Conservation (phyloP, 306 rosid genomes). For the Adenanthera pavonina region DNA sequence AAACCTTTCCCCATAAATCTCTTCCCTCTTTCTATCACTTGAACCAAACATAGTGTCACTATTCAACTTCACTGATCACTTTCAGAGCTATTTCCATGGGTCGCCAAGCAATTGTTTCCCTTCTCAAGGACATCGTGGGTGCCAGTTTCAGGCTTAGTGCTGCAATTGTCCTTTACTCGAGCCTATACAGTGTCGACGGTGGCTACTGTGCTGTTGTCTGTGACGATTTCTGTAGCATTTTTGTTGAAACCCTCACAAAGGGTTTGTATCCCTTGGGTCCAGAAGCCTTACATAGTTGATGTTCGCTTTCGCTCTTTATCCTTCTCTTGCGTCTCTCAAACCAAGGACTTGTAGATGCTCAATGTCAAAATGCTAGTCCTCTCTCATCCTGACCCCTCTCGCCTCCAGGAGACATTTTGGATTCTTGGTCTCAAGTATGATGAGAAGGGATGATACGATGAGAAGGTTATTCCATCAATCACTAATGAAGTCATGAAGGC, state of each 20-base stretch:
- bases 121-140: constrained; percentile 67
- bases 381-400: constrained; percentile 75
- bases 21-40: too few species aligned
- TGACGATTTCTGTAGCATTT: constrained; percentile 84
- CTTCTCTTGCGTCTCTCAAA: constrained; percentile 84
- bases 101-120: constrained; percentile 69
- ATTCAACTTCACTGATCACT: not conserved
- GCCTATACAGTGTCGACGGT: constrained; percentile 90
- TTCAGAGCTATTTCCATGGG: constrained; percentile 49
- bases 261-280: constrained; percentile 95
- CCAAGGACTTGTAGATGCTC: constrained; percentile 90
- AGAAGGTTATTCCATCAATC: constrained; percentile 88
- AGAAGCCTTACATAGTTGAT: constrained; percentile 88
- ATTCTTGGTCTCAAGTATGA: constrained; percentile 90
- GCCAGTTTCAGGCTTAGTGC: constrained; percentile 74
- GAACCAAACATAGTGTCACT: too few species aligned
- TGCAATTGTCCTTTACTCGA: constrained; percentile 53
- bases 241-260: constrained; percentile 56
- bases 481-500: constrained; percentile 92
- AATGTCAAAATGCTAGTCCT: constrained; percentile 81
- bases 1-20: too few species aligned
- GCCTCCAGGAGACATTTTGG: constrained; percentile 68
- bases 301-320: constrained; percentile 82
- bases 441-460: constrained; percentile 98
- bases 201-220: constrained; percentile 95